These are phyloP conservation scores for Malus domestica DNA, from an alignment of 306 rosid species.

Conservation along the genomic window ASM211411v1 NC_041792.1:22891907-22892406, in stretches of 20 bases:
- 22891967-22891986: not conserved
- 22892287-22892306: not conserved
- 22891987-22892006: not conserved
- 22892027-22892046: not conserved
- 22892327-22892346: slow-evolving; percentile 54
- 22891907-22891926: slow-evolving; percentile 41
- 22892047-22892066: not conserved
- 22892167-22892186: not conserved
- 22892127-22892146: not conserved
- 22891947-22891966: not conserved
- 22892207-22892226: not conserved
- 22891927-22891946: not conserved
- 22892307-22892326: slow-evolving; percentile 22
- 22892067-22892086: not conserved
- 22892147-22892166: too few relatives aligned
- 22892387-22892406: slow-evolving; percentile 11
- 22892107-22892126: not conserved
- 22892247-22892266: not conserved
- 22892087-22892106: not conserved
- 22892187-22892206: not conserved
- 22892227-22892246: not conserved
- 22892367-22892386: slow-evolving; percentile 38
- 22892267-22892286: not conserved
- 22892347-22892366: slow-evolving; percentile 58
- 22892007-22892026: not conserved